phyloP scores from a whole-genome alignment of 306 rosid species.

The Abrus precatorius region DNA sequence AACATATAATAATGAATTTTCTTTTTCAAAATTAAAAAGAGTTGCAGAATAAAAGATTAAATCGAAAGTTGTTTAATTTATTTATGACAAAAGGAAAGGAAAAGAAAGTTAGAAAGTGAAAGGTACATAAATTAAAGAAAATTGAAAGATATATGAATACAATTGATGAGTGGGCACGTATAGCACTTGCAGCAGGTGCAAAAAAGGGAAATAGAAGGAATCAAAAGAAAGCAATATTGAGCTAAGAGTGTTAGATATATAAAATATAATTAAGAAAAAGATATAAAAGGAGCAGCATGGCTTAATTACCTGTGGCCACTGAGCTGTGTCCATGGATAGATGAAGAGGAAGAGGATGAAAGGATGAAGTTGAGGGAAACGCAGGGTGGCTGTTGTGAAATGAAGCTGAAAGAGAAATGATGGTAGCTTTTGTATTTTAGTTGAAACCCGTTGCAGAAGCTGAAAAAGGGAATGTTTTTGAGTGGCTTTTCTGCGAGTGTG shows the following conservation, averaged over 20 bases:
- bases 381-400: no score
- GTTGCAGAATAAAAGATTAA: conserved; percentile 4
- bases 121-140: conserved; percentile 39
- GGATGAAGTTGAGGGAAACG: conserved; percentile 1
- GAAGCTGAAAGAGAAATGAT: conserved; percentile 17
- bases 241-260: not conserved
- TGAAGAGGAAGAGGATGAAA: conserved; percentile 34
- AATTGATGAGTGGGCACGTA: conserved; percentile 35
- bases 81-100: conserved; percentile 46
- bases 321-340: conserved; percentile 82
- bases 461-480: conserved; percentile 52
- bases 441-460: conserved; percentile 37
- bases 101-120: conserved; percentile 56
- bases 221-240: not conserved
- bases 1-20: not conserved
- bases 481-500: conserved; percentile 14
- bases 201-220: not conserved
- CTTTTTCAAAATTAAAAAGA: not conserved
- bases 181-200: conserved; percentile 22
- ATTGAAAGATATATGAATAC: not conserved
- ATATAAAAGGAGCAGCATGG: not conserved
- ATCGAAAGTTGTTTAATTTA: conserved; percentile 42
- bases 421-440: conserved; percentile 34
- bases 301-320: conserved; percentile 82
- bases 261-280: not conserved